phyloP scores from a whole-genome alignment of 2,329 filamentous ascomycete genomes.

The Uncinocarpus reesii region DNA sequence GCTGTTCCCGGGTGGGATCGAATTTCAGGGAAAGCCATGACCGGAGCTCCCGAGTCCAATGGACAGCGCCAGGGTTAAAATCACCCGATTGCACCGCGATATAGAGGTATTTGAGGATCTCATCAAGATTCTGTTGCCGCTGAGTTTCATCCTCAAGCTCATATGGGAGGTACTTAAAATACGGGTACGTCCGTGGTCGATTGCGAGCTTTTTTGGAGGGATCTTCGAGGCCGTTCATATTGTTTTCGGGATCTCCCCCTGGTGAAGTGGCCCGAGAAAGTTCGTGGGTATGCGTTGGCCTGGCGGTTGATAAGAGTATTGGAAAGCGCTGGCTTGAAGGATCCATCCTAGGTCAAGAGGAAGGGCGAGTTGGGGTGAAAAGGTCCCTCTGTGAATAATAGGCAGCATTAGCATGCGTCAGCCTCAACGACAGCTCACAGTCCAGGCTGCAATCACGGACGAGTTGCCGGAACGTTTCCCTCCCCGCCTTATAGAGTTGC shows the following conservation, averaged over 20 bases:
- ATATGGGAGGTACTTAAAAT: slow-evolving; percentile 84
- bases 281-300: slow-evolving; percentile 32
- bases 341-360: slow-evolving; percentile 25
- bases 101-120: slow-evolving; percentile 89
- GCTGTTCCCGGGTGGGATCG: slow-evolving; percentile 75
- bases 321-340: slow-evolving; percentile 19
- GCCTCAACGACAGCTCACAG: background rate
- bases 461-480: background rate
- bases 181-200: slow-evolving; percentile 78
- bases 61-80: slow-evolving; percentile 82
- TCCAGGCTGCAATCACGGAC: background rate
- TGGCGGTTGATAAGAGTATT: slow-evolving; percentile 10
- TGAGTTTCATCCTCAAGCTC: slow-evolving; percentile 68
- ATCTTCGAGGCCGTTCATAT: slow-evolving; percentile 41
- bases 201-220: slow-evolving; percentile 55
- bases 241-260: slow-evolving; percentile 45
- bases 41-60: slow-evolving; percentile 94
- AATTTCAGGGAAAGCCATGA: slow-evolving; percentile 97
- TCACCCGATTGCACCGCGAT: slow-evolving; percentile 85
- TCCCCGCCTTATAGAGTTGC: background rate
- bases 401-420: slow-evolving; percentile 6
- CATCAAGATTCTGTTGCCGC: slow-evolving; percentile 66
- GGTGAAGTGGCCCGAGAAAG: slow-evolving; percentile 81
- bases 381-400: background rate
- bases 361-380: background rate